A percentile compares a stretch with the other conserved stretches of the same genome.
Conservation (phyloP, 2,329 filamentous ascomycete species). For the Rutstroemia sydowiana region DNA sequence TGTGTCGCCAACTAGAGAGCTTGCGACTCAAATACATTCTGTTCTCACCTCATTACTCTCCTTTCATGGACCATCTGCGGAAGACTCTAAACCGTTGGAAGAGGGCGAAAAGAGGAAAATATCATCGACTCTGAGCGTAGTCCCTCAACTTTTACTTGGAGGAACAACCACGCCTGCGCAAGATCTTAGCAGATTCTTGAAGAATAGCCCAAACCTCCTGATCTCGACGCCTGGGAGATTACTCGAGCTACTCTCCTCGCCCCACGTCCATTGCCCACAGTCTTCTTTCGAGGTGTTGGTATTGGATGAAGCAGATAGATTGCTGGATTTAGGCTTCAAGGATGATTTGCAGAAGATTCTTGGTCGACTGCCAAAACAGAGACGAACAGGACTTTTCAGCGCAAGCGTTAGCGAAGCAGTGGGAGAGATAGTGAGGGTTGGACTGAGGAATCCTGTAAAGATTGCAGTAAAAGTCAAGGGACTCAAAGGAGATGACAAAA, state of each 20-base stretch:
- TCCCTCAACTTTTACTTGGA: slow-evolving; percentile 84
- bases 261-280: slow-evolving; percentile 79
- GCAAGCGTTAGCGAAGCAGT: slow-evolving; percentile 95
- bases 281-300: slow-evolving; percentile 89
- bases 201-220: slow-evolving; percentile 77
- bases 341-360: slow-evolving; percentile 83
- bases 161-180: slow-evolving; percentile 74
- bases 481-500: slow-evolving; percentile 70
- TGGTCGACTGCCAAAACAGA: slow-evolving; percentile 78
- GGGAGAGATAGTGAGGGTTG: slow-evolving; percentile 84
- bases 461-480: slow-evolving; percentile 89
- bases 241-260: slow-evolving; percentile 77
- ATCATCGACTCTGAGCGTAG: slow-evolving; percentile 47
- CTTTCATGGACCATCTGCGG: slow-evolving; percentile 76
- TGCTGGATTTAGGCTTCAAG: slow-evolving; percentile 92
- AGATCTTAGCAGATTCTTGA: slow-evolving; percentile 78
- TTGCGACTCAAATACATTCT: slow-evolving; percentile 82
- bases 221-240: slow-evolving; percentile 87
- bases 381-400: slow-evolving; percentile 88
- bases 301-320: slow-evolving; percentile 86
- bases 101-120: slow-evolving; percentile 44
- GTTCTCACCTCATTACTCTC: slow-evolving; percentile 70
- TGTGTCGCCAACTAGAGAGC: slow-evolving; percentile 85
- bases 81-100: slow-evolving; percentile 47
- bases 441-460: slow-evolving; percentile 87